These are phyloP conservation scores for Solanum tarijense DNA, from an alignment of 257 asterid species.

Conservation along the genomic window DNA sequence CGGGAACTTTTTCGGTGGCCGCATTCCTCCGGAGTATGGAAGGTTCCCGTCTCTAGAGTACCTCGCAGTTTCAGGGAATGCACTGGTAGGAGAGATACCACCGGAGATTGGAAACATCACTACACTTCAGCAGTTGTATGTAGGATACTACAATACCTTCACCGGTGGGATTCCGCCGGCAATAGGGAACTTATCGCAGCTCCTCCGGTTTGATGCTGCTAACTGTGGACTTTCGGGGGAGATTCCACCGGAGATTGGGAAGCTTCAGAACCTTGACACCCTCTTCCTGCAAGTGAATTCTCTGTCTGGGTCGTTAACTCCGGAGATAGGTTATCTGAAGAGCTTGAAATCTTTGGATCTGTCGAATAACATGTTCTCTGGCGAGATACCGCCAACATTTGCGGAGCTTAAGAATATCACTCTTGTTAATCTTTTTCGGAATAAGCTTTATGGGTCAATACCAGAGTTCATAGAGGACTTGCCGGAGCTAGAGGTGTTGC, in stretches of 20 bases:
- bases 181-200: conserved; percentile 53
- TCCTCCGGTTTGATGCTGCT: conserved; percentile 65
- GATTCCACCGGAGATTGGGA: conserved; percentile 68
- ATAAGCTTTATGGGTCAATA: conserved; percentile 79
- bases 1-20: conserved; percentile 63
- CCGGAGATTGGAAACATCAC: conserved; percentile 59
- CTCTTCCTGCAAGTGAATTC: conserved; percentile 83
- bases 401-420: conserved; percentile 61
- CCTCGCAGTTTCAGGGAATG: conserved; percentile 80
- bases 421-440: conserved; percentile 72
- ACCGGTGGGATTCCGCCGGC: conserved; percentile 75
- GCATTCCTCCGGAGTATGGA: conserved; percentile 66
- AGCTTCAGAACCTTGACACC: conserved; percentile 63
- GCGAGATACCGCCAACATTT: conserved; percentile 65
- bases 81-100: conserved; percentile 56
- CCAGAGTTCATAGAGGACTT: conserved; percentile 78
- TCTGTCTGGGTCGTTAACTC: conserved; percentile 49
- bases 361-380: conserved; percentile 64
- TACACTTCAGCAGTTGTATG: conserved; percentile 54
- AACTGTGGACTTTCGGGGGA: conserved; percentile 78
- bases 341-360: conserved; percentile 86
- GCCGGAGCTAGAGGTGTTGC: conserved; percentile 75
- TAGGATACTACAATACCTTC: conserved; percentile 67
- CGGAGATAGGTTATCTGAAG: conserved; percentile 63
- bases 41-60: conserved; percentile 42